A percentile compares a stretch with the other conserved stretches of the same genome.
phyloP scores from a whole-genome alignment of 176 grass and related monocot species.

The Phyllostachys edulis region DNA sequence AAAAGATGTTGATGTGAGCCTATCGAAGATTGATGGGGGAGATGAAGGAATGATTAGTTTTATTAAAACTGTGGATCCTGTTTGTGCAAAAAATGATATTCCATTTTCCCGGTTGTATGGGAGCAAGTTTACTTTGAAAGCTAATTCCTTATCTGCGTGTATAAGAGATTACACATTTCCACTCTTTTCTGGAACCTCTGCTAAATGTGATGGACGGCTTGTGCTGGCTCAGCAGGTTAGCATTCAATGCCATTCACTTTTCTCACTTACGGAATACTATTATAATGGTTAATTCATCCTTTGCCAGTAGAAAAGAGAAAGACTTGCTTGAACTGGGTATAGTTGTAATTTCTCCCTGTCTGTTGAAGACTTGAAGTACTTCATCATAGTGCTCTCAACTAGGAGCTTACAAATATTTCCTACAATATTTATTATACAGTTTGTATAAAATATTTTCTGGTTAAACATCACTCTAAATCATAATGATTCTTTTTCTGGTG shows the following conservation, averaged over 20 bases:
- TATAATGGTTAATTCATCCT: slow-evolving; percentile 22
- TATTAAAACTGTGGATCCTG: slow-evolving; percentile 65
- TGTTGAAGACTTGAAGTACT: background rate
- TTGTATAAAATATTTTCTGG: slow-evolving; percentile 1
- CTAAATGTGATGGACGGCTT: slow-evolving; percentile 87
- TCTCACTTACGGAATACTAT: slow-evolving; percentile 13
- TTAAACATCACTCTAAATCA: slow-evolving; percentile 25
- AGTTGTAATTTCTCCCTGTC: background rate
- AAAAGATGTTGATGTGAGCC: slow-evolving; percentile 82
- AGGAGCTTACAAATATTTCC: slow-evolving; percentile 9
- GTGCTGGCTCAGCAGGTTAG: slow-evolving; percentile 96
- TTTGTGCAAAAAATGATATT: slow-evolving; percentile 80
- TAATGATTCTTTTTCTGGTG: slow-evolving; percentile 29
- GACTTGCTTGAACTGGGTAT: background rate
- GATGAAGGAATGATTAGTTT: slow-evolving; percentile 86
- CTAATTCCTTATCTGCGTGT: slow-evolving; percentile 57
- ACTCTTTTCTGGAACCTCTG: slow-evolving; percentile 74
- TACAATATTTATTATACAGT: slow-evolving; percentile 10
- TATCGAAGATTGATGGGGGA: slow-evolving; percentile 81
- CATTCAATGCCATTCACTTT: background rate
- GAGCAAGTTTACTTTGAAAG: slow-evolving; percentile 81
- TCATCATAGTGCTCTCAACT: background rate
- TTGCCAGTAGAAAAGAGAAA: background rate
- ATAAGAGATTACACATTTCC: slow-evolving; percentile 92
- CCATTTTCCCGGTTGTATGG: slow-evolving; percentile 95